Conservation (phyloP, 495 filamentous ascomycete genomes). For the Margaritispora aquatica region DNA sequence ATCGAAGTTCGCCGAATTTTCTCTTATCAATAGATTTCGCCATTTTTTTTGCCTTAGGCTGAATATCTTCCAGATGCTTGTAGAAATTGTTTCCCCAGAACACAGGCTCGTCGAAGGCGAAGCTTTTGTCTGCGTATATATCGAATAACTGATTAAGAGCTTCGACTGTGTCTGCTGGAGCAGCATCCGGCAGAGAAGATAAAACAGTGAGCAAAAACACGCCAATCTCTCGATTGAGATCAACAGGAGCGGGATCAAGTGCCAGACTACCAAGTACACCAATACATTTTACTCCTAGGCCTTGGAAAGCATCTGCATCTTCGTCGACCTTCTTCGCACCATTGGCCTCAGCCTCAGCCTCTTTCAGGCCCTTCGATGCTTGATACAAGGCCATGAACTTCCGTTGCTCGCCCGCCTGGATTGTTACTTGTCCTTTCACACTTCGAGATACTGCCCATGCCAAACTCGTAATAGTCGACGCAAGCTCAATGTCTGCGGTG, state of each 20-base stretch:
- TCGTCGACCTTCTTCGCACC: slow-evolving; percentile 17
- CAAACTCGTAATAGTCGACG: slow-evolving; percentile 49
- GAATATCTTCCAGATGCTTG: slow-evolving; percentile 44
- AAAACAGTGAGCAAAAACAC: slow-evolving; percentile 51
- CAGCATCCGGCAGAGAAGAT: slow-evolving; percentile 34
- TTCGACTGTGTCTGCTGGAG: slow-evolving; percentile 46
- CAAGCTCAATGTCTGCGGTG: slow-evolving; percentile 52
- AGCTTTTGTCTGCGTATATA: slow-evolving; percentile 52
- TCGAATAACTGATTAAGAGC: slow-evolving; percentile 56
- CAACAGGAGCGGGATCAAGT: slow-evolving; percentile 34
- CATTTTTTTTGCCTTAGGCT: slow-evolving; percentile 43
- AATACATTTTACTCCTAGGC: slow-evolving; percentile 52
- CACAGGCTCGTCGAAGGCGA: slow-evolving; percentile 46
- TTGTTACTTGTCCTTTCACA: slow-evolving; percentile 38
- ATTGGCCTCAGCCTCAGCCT: slow-evolving; percentile 11
- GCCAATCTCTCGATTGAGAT: slow-evolving; percentile 49
- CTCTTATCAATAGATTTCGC: slow-evolving; percentile 52
- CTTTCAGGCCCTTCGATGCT: slow-evolving; percentile 34
- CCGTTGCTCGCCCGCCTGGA: slow-evolving; percentile 40
- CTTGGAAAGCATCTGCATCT: slow-evolving; percentile 39
- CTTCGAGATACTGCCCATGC: slow-evolving; percentile 54
- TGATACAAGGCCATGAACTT: slow-evolving; percentile 57
- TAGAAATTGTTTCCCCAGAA: slow-evolving; percentile 56
- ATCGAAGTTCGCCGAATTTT: slow-evolving; percentile 41
- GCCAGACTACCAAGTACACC: slow-evolving; percentile 54